Evolutionary conservation across 371 early-diverging fungal species (phyloP), one percentile per base, ranked within the genome.

Genomic region (Apophysomyces variabilis): DNA sequence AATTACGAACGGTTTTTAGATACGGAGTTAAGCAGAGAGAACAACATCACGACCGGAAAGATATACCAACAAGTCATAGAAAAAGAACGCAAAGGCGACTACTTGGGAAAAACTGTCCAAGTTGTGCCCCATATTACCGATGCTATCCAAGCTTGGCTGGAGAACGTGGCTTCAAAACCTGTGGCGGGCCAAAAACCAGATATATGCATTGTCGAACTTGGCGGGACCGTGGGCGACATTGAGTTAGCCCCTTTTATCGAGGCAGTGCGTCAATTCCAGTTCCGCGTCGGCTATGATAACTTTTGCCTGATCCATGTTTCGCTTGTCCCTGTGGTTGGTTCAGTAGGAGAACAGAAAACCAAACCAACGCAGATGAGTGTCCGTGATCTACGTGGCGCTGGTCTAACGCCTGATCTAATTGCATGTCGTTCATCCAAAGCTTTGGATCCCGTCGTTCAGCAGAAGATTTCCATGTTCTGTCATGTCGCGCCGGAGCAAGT

Each of bases 41-140:
- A 99, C 91, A 96, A 96, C 78, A 97, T 99, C 71, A 99, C 99
- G n/a, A 96, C 99, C 35, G 99, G 99, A 72, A 98, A 99, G 79
- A 94, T 99, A 68, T 97, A 99, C 85, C 86, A 90, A 58, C 87
- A 93, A 72, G 95, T 99, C 39, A 99, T 99, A 74, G 95, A 97
- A 76, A 89, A 90, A 70, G 79, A 90, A 85, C 90, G 98, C 63
- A 87, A 89, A 64, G 99, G 99, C 58, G 97, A 96, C 70, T 99
- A 98, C 78, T 86, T 99, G 35, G 99, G 99, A 66, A 99, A 99
- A 84, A 99, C 99, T 4, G 98, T 99, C 21, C 99, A 99, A 77
- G 96, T 99, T 1, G 98, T 99, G 11, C 99, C 99, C 21, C 99
- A 99, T 78, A 88, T 99, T 60, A 98, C 99, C 26, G 92, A 99